These are phyloP conservation scores for Elaeis guineensis DNA, from an alignment of 176 grass and related monocot genomes.

Conservation along the genomic window DNA sequence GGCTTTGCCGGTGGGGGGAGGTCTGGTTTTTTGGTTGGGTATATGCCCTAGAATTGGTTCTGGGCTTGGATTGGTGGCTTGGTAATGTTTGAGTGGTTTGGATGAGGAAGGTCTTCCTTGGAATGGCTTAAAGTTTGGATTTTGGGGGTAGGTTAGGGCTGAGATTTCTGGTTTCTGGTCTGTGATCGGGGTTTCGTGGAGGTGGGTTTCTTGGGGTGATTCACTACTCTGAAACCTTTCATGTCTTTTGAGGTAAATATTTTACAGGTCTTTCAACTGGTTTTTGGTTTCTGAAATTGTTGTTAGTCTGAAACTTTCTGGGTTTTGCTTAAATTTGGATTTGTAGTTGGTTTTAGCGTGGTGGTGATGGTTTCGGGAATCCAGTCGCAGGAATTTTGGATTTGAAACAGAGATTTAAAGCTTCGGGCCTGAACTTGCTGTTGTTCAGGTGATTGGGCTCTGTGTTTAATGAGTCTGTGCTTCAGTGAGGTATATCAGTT, in stretches of 20 bases:
- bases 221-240: neutral
- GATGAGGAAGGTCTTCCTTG: neutral
- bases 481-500: neutral
- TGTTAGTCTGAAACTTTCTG: neutral
- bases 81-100: neutral
- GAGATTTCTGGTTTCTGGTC: neutral
- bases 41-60: neutral
- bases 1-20: too few species aligned
- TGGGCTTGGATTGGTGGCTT: neutral
- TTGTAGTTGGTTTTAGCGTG: neutral
- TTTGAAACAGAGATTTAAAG: neutral
- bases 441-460: neutral
- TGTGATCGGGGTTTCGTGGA: neutral
- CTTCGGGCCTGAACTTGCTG: too few species aligned
- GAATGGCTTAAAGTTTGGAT: constrained; percentile 1
- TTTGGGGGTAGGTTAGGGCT: neutral
- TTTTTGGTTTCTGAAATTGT: neutral
- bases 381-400: too few species aligned
- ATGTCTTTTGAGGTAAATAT: neutral
- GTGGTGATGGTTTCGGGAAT: too few species aligned
- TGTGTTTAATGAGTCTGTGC: neutral
- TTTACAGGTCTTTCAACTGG: neutral
- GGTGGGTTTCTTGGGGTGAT: neutral
- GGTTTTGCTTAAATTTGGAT: neutral
- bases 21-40: neutral